These are phyloP conservation scores for Wallacemonas collosoma DNA, from an alignment of 208 protist genomes.

Conservation along the genomic window DNA sequence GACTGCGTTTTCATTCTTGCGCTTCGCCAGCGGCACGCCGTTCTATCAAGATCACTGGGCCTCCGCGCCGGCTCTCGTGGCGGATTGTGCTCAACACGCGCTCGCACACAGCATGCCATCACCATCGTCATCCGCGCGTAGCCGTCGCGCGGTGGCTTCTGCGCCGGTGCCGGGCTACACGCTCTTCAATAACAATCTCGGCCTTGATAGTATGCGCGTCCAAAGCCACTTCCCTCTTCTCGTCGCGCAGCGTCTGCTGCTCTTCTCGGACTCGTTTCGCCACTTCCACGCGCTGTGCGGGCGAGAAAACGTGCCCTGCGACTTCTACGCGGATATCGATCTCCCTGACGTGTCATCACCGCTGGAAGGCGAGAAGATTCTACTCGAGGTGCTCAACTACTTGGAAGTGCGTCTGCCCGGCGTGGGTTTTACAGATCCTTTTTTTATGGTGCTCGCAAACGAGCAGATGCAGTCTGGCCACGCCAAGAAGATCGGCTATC, in stretches of 20 bases:
- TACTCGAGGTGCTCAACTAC: conserved; percentile 80
- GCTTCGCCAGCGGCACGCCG: conserved; percentile 30
- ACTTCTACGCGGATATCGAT: conserved; percentile 86
- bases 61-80: conserved; percentile 23
- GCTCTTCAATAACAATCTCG: conserved; percentile 56
- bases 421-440: conserved; percentile 72
- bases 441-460: conserved; percentile 81
- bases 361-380: conserved; percentile 43
- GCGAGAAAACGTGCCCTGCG: conserved; percentile 78
- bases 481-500: conserved; percentile 68
- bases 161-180: conserved; percentile 18
- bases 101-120: not conserved
- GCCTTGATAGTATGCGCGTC: conserved; percentile 34
- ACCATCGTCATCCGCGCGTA: too few relatives aligned
- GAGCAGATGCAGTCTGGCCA: conserved; percentile 31
- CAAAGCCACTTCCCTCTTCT: conserved; percentile 56
- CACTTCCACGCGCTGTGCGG: conserved; percentile 78
- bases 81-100: conserved; percentile 22
- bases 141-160: too few relatives aligned
- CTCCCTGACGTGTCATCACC: conserved; percentile 39
- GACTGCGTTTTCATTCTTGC: conserved; percentile 69
- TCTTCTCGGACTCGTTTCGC: conserved; percentile 61
- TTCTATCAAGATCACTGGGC: conserved; percentile 50
- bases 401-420: conserved; percentile 75
- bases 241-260: conserved; percentile 69